Conservation (phyloP, 495 filamentous ascomycete species). For the Penicillium pancosmium region DNA sequence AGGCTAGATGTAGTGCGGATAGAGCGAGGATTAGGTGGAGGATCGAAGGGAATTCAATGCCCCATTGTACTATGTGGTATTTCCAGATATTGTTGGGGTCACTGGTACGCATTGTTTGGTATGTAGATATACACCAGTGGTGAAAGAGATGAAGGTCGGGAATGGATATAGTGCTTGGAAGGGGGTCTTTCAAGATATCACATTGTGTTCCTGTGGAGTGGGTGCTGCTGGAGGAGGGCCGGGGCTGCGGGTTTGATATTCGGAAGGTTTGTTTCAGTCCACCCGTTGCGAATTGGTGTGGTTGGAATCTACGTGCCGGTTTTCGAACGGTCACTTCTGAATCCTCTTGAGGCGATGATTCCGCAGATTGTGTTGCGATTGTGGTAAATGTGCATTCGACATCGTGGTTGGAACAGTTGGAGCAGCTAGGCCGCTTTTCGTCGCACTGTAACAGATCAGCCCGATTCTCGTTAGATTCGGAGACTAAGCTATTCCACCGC, state of each 20-base stretch:
- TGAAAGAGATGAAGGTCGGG: conserved; percentile 43
- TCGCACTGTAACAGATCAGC: conserved; percentile 35
- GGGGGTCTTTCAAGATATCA: conserved; percentile 5
- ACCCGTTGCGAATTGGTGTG: conserved; percentile 25
- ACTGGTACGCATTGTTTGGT: conserved; percentile 31
- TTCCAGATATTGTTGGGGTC: conserved; percentile 39
- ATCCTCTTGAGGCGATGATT: conserved; percentile 3
- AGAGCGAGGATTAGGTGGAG: conserved; percentile 49
- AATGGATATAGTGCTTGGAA: conserved; percentile 28
- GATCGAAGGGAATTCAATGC: conserved; percentile 46
- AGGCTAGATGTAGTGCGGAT: conserved; percentile 46
- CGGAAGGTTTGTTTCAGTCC: conserved; percentile 16
- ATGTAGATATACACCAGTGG: conserved; percentile 39
- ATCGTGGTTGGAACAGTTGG: conserved; percentile 33
- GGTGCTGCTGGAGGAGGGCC: neutral
- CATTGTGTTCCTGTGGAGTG: conserved; percentile 15
- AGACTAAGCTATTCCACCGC: neutral
- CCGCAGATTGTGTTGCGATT: conserved; percentile 2
- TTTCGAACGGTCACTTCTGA: neutral
- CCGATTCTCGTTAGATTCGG: neutral
- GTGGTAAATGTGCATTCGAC: conserved; percentile 31
- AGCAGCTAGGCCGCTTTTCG: conserved; percentile 36
- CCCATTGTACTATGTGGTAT: conserved; percentile 42
- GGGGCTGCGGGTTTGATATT: conserved; percentile 4
- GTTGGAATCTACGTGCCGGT: conserved; percentile 24